Base-by-base conservation (phyloP, 2,329 filamentous ascomycete genomes). In the Alternaria atra region DNA sequence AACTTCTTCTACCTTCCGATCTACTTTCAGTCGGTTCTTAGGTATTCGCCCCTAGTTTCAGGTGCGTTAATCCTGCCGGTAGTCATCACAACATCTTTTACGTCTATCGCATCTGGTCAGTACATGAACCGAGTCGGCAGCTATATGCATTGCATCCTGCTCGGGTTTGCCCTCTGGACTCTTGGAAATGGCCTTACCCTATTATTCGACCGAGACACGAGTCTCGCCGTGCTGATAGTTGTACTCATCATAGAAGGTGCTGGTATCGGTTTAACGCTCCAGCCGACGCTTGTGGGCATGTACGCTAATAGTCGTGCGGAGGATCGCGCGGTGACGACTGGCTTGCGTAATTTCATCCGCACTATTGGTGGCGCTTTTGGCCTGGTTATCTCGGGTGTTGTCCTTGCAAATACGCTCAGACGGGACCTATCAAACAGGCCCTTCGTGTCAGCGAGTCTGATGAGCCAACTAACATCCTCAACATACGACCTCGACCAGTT, bases 1-100 rank as follows among this genome's bases (percentile, higher is more conserved):
- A 84, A 84, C 55, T 76, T 89, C 2, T 90, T 89, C 73, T 90
- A 86, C 66, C 72, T 90, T 4, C 87, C 88, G 0, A 78, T 89
- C 0, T 90, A 88, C 71, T 85, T 87, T 39, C 87, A 89, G 64
- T 88, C 88, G 50, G 85, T 83, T 4, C 80, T 83, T 13, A 75
- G 79, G n/a, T 80, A 78, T 71, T 77, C 76, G 9, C 77, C 82
- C 0, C 72, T 84, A 13, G 75, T 77, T 20, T 86, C 87, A 2
- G 87, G 86, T 2, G 80, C 63, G 82, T 86, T 6, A 75, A 78
- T 13, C 73, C 77, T 5, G 85, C 89, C 71, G 72, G 81, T 72
- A 15, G 65, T 69, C 35, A 55, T 72, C n/a, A 56, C 64, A 4
- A 62, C 65, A 3, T 66, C 63, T 5, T 46, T 70, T 2, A 30